These are phyloP conservation scores for Erythrophleum fordii DNA, from an alignment of 306 rosid species.

Conservation along the genomic window DNA sequence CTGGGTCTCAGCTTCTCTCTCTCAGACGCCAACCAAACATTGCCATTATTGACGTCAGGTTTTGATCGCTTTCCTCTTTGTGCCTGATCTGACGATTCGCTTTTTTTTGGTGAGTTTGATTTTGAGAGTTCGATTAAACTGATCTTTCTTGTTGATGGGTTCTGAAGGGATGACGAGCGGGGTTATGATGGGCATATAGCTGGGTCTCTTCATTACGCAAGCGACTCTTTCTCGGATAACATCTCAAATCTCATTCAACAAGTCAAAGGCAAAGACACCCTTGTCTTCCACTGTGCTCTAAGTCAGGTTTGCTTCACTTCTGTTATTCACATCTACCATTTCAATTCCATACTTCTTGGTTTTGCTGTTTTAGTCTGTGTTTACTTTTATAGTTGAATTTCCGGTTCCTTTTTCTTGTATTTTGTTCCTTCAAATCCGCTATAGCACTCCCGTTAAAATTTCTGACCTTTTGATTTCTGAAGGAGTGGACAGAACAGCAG, in stretches of 20 bases:
- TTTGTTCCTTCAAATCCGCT: neutral
- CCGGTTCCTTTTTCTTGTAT: neutral
- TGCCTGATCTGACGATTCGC: neutral
- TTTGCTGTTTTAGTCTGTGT: neutral
- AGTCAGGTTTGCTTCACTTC: conserved; percentile 55
- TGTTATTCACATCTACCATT: neutral
- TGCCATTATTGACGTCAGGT: conserved; percentile 58
- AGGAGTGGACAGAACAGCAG: neutral
- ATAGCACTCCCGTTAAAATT: neutral
- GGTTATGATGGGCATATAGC: conserved; percentile 75
- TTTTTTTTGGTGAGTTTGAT: neutral
- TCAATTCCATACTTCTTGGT: neutral
- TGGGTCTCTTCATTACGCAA: conserved; percentile 78
- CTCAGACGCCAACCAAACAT: conserved; percentile 60
- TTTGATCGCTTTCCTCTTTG: neutral
- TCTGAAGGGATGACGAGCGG: conserved; percentile 74
- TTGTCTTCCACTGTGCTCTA: conserved; percentile 89
- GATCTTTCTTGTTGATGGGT: neutral
- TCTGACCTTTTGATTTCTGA: neutral
- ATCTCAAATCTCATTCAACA: conserved; percentile 62
- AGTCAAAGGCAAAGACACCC: conserved; percentile 80
- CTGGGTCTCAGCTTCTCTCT: conserved; percentile 59
- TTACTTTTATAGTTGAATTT: neutral
- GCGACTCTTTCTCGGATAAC: conserved; percentile 62
- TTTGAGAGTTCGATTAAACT: neutral